Percentiles rank a stretch among this genome's conserved stretches.
Evolutionary conservation across 345 rosid genomes (phyloP).

Genomic region (Populus nigra): DNA sequence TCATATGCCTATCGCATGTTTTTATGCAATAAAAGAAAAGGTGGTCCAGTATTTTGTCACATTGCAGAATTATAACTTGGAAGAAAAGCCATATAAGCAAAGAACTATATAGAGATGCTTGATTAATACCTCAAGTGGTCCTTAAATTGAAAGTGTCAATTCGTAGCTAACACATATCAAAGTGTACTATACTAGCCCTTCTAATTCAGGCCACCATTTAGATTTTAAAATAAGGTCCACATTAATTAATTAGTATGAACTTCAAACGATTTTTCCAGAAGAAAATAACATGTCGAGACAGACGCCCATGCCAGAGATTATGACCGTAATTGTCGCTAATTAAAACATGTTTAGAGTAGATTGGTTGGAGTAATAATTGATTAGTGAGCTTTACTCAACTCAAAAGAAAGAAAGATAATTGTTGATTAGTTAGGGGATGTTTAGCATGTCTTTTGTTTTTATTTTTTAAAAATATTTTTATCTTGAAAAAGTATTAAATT

Average conservation of each 20-base stretch:
- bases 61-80: not conserved
- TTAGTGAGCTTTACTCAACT: too few relatives aligned
- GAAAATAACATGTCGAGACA: not conserved
- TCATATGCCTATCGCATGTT: too few relatives aligned
- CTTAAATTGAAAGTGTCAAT: not conserved
- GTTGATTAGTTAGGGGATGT: too few relatives aligned
- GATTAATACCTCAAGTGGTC: not conserved
- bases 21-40: not conserved
- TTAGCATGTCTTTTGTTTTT: too few relatives aligned
- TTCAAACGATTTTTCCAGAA: not conserved
- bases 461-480: too few relatives aligned
- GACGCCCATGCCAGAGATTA: too few relatives aligned
- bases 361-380: too few relatives aligned
- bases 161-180: not conserved
- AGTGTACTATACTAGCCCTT: not conserved
- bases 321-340: too few relatives aligned
- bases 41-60: not conserved
- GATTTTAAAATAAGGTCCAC: not conserved
- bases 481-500: too few relatives aligned
- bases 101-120: not conserved
- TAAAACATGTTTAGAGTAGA: too few relatives aligned
- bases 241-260: not conserved
- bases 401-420: too few relatives aligned
- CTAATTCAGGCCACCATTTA: not conserved
- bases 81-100: slow-evolving; percentile 2